Evolutionary conservation across 2,329 filamentous ascomycete genomes (phyloP), one percentile per base, ranked within the genome.

Genomic region (Penicillium sp.): DNA sequence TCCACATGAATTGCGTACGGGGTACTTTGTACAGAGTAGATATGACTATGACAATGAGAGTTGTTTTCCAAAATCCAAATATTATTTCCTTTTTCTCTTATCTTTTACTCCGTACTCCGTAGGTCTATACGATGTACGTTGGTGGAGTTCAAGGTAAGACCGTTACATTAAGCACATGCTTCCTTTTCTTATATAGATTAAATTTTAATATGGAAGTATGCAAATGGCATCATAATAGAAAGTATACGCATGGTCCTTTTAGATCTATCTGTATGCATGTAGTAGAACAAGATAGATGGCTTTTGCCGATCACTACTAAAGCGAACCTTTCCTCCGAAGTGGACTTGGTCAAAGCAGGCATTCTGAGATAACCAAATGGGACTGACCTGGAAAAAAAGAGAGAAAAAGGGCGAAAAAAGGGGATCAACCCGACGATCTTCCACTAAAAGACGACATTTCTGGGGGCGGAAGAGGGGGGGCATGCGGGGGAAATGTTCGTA

Each of bases 291-390:
- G 12, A 33, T 33, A 33, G 31, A 33, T 35, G 33, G 33, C 1
- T 6, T 10, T 44, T 45, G 61, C 7, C 48, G 61, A 66, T 65
- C 61, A 31, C 51, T 65, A 45, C 62, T 48, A 8, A 56, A 61
- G 27, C 23, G 25, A 55, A 44, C 35, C 19, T n/a, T 13, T 52
- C 25, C 58, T 61, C 55, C 63, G 61, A 55, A 21, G 43, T 43
- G 36, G n/a, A 31, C 10, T 38, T 25, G 19, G 38, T 17, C 31
- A 17, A 4, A 19, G n/a, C 17, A 19, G 10, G 10, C 19, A 19
- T 44, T 27, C 1, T 45, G 27, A 45, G 27, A 45, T n/a, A 45
- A 31, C 15, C 9, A 3, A 29, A 44, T 29, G 3, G 6, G 23
- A 10, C 41, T 27, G 27, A 23, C 50, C 48, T 44, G 41, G 49